Percentiles rank a stretch among this genome's conserved stretches.
These are phyloP conservation scores for Symbiodinium natans DNA, from an alignment of 73 alveolate genomes.

Conservation along the genomic window DNA sequence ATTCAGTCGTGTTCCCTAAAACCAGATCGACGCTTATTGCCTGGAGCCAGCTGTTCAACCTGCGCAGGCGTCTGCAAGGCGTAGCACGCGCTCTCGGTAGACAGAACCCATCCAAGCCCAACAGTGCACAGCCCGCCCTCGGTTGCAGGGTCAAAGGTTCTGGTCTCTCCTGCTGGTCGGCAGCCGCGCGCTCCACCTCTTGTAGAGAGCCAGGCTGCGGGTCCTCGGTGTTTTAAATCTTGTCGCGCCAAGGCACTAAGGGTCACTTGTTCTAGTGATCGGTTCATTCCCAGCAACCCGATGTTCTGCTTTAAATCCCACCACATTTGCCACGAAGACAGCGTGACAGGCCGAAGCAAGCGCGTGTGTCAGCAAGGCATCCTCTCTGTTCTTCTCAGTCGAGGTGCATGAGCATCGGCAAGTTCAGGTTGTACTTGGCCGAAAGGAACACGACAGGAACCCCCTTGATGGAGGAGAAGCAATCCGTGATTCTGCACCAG, in stretches of 20 bases:
- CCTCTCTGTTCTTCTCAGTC: not conserved
- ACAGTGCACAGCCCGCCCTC: too few species aligned
- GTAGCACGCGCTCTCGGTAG: too few species aligned
- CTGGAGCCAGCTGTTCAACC: conserved; percentile 86
- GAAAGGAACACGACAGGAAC: conserved; percentile 88
- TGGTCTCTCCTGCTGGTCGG: conserved; percentile 71
- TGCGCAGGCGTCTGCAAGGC: too few species aligned
- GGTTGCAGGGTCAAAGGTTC: not conserved
- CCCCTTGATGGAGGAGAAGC: conserved; percentile 15
- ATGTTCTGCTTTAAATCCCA: too few species aligned
- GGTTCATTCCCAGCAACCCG: too few species aligned
- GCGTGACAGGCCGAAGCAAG: not conserved
- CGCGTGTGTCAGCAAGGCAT: not conserved
- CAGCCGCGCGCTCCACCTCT: conserved; percentile 92
- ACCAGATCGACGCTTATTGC: too few species aligned
- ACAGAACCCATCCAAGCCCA: too few species aligned
- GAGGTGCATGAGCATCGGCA: conserved; percentile 38
- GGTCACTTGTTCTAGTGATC: too few species aligned
- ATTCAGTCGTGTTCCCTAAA: too few species aligned
- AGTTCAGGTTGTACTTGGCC: conserved; percentile 71
- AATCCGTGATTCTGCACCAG: conserved; percentile 39
- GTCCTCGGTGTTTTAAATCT: not conserved
- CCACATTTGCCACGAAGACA: too few species aligned
- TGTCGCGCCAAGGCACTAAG: too few species aligned
- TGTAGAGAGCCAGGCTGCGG: conserved; percentile 70